phyloP scores from a whole-genome alignment of 345 rosid species.

The Salix suchowensis region DNA sequence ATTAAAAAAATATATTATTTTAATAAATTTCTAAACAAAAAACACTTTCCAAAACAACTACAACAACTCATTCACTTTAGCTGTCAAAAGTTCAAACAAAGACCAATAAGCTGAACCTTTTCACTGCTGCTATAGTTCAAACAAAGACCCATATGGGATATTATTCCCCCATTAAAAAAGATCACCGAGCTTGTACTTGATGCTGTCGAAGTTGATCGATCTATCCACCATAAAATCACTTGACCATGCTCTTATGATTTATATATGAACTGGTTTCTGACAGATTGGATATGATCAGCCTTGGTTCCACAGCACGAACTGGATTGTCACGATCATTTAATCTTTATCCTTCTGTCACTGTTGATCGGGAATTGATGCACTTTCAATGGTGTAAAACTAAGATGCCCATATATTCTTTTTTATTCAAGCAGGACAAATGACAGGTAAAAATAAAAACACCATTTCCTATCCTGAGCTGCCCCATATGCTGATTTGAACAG shows the following conservation, averaged over 20 bases:
- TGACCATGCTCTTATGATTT: background rate
- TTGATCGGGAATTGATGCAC: conserved; percentile 5
- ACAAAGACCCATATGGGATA: background rate
- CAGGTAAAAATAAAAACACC: background rate
- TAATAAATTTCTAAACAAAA: too few species aligned
- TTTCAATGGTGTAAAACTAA: conserved; percentile 5
- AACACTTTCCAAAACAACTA: too few species aligned
- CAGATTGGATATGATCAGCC: background rate
- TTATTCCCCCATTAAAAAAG: background rate
- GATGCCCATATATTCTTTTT: background rate
- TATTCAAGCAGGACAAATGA: background rate
- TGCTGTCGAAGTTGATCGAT: background rate
- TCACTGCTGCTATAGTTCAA: background rate
- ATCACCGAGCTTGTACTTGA: background rate
- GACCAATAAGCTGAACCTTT: background rate
- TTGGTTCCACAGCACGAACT: background rate
- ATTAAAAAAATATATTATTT: too few species aligned
- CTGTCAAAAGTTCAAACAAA: too few species aligned
- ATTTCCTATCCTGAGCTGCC: background rate
- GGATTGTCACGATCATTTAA: background rate
- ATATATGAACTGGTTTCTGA: background rate
- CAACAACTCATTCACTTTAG: too few species aligned
- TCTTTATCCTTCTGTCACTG: background rate
- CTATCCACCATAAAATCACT: background rate
- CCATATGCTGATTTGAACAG: background rate